Conservation (phyloP, 257 asterid species). For the Perilla frutescens region DNA sequence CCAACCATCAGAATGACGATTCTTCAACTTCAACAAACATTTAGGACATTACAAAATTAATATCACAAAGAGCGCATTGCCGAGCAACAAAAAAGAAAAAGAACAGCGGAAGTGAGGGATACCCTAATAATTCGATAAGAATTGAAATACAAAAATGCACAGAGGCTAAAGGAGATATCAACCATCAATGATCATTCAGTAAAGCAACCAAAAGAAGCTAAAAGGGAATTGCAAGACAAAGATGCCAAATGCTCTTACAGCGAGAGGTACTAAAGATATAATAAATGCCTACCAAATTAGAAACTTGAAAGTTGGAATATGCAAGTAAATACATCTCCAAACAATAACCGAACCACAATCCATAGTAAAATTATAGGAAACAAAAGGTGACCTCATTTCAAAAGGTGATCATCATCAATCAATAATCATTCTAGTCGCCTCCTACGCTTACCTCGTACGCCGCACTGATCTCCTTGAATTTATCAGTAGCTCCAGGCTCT, state of each 20-base stretch:
- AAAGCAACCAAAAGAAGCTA: constrained; percentile 30
- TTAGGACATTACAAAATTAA: constrained; percentile 7
- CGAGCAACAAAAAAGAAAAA: constrained; percentile 10
- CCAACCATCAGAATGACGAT: constrained; percentile 2
- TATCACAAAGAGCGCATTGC: constrained; percentile 17
- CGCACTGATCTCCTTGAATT: constrained; percentile 93
- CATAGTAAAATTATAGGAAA: constrained; percentile 14
- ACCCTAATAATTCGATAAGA: constrained; percentile 16
- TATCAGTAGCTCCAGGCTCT: constrained; percentile 95
- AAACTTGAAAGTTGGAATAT: neutral
- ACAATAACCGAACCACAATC: neutral
- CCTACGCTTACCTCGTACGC: constrained; percentile 88
- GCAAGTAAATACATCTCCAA: neutral
- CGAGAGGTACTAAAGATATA: neutral
- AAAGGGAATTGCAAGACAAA: constrained; percentile 9
- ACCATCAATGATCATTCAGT: neutral
- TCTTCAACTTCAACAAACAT: constrained; percentile 22
- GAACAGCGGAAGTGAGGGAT: neutral
- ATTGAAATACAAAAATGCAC: constrained; percentile 12
- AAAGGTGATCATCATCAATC: constrained; percentile 6
- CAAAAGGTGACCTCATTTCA: neutral
- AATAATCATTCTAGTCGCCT: constrained; percentile 22
- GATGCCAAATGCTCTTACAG: constrained; percentile 7
- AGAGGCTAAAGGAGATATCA: constrained; percentile 29
- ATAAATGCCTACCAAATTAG: constrained; percentile 6